Percentiles rank a stretch among this genome's conserved stretches.
These are phyloP conservation scores for Smallanthus sonchifolius DNA, from an alignment of 129 eudicot genomes.

Conservation along the genomic window DNA sequence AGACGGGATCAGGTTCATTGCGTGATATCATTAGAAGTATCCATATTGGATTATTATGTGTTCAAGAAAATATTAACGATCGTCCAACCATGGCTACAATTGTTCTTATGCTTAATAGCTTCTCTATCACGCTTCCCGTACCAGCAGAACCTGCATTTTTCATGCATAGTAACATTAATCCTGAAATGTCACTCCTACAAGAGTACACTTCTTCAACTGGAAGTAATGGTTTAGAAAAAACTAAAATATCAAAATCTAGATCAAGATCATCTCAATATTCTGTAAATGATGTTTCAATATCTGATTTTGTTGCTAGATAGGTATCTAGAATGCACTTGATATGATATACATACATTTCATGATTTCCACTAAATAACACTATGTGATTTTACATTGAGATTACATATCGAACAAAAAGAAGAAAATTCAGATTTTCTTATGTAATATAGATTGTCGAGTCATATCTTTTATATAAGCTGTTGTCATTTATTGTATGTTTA, in stretches of 20 bases:
- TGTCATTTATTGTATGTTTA: too few relatives aligned
- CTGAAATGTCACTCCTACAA: not conserved
- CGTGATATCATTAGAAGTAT: slow-evolving; percentile 6
- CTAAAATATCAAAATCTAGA: slow-evolving; percentile 2
- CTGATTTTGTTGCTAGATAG: not conserved
- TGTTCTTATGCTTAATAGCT: slow-evolving; percentile 8
- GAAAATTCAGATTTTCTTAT: too few relatives aligned
- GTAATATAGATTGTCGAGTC: too few relatives aligned
- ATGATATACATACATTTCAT: not conserved
- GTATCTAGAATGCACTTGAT: not conserved
- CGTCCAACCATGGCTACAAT: not conserved
- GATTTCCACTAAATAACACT: not conserved
- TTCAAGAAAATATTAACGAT: slow-evolving; percentile 3
- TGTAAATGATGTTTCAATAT: not conserved
- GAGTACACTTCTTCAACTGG: not conserved
- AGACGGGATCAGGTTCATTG: not conserved
- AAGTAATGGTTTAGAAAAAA: not conserved
- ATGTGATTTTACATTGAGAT: not conserved
- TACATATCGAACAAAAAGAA: too few relatives aligned
- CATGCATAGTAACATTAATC: not conserved
- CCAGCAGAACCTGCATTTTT: slow-evolving; percentile 14
- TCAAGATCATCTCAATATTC: slow-evolving; percentile 5
- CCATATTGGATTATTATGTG: slow-evolving; percentile 9
- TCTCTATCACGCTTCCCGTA: not conserved
- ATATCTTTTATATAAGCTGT: too few relatives aligned